Base-by-base conservation (phyloP, 495 filamentous ascomycete species). In the Staphylotrichum tortipilum region DNA sequence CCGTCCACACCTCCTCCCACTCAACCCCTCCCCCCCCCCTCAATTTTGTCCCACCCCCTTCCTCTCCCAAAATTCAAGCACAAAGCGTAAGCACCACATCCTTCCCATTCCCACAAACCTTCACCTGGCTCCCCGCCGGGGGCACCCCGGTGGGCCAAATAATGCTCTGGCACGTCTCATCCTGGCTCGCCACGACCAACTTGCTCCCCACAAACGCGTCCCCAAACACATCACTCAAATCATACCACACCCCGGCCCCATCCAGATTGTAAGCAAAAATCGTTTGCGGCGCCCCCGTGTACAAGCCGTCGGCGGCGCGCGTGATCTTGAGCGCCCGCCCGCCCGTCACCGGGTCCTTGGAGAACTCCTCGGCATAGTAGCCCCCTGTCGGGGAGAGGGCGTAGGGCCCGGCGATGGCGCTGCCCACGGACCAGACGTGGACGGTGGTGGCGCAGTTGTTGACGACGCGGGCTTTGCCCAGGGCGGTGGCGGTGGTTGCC, bases 311-410 rank as follows among this genome's bases (percentile, higher is more conserved):
- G 47, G 66, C 33, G 10, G 50, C 53, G 31, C 49, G 64, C 38
- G 78, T 78, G 53, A 82, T 71, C 63, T 82, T 82, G 49, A 82
- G 53, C 10, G 78, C 55, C 33, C 75, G 69, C 22, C 78, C 78
- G 36, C 78, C 78, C 12, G 74, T 75, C n/a, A 62, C 44, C 15
- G 69, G 50, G 62, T 79, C 78, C 36, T 65, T 62, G 57, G 58
- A 61, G 53, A 76, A 67, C 0, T 39, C 23, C 59, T 79, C 73
- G 37, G 24, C 56, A 66, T 73, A 77, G 35, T 28, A 49, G 44
- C 58, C 60, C 10, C 47, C 56, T 33, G 68, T 69, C 17, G 17
- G 17, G 6, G 56, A 24, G 36, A 82, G 54, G 23, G 67, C 71
- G 44, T 68, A 63, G 45, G 63, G 60, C 0, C 63, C 59, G 21